Evolutionary conservation across 2,329 filamentous ascomycete genomes (phyloP).

Genomic region (Diplodia scrobiculata): DNA sequence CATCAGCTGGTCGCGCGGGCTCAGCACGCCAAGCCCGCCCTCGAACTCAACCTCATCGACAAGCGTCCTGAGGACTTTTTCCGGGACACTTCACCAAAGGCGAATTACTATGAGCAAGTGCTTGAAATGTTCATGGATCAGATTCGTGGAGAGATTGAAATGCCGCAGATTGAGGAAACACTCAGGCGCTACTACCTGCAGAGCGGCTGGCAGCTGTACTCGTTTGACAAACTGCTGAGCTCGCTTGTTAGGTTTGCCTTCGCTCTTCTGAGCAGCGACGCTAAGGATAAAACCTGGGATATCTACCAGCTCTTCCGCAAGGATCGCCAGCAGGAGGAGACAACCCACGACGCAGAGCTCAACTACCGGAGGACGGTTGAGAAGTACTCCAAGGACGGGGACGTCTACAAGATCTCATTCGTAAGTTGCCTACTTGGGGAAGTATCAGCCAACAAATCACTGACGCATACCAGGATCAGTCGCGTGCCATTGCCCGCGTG

Average conservation of each 20-base stretch:
- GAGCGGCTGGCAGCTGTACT: conserved; percentile 91
- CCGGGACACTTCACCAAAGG: conserved; percentile 60
- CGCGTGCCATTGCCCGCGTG: conserved; percentile 71
- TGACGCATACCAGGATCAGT: conserved; percentile 50
- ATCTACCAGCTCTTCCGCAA: conserved; percentile 84
- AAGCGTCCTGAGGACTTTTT: conserved; percentile 77
- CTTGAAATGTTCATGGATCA: conserved; percentile 84
- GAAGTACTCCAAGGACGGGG: conserved; percentile 87
- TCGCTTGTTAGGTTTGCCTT: conserved; percentile 78
- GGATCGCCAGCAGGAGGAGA: conserved; percentile 79
- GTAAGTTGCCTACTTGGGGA: conserved; percentile 61
- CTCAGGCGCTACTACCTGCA: conserved; percentile 88
- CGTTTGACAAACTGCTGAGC: conserved; percentile 83
- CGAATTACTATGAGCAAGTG: conserved; percentile 82
- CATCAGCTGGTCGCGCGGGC: conserved; percentile 72
- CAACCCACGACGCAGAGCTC: conserved; percentile 86
- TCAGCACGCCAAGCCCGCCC: conserved; percentile 75
- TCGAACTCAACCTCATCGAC: conserved; percentile 79
- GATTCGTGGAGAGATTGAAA: conserved; percentile 78
- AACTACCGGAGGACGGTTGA: conserved; percentile 89
- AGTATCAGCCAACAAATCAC: background rate
- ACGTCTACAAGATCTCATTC: conserved; percentile 86
- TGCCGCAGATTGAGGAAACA: conserved; percentile 82
- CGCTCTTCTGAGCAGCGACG: conserved; percentile 79
- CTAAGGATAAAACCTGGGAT: conserved; percentile 90